Conservation (phyloP, 345 rosid genomes). For the Lagerstroemia speciosa region DNA sequence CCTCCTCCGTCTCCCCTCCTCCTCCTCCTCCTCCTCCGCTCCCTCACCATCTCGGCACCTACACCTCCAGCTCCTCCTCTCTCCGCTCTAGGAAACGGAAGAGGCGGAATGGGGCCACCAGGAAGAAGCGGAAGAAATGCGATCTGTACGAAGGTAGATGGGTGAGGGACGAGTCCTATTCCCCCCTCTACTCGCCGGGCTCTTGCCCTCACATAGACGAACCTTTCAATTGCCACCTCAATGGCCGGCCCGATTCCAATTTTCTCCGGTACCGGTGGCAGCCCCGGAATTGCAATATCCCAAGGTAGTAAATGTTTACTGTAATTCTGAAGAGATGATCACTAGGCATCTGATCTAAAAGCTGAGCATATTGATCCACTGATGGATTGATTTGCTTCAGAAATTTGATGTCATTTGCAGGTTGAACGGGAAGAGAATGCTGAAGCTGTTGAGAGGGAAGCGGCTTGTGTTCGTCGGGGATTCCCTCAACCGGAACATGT, state of each 20-base stretch:
- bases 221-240: slow-evolving; percentile 32
- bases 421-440: slow-evolving; percentile 26
- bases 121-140: slow-evolving; percentile 16
- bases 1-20: slow-evolving; percentile 13
- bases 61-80: background rate
- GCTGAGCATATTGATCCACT: background rate
- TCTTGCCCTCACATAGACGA: slow-evolving; percentile 38
- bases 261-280: slow-evolving; percentile 36
- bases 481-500: slow-evolving; percentile 42
- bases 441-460: slow-evolving; percentile 35
- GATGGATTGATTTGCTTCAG: background rate
- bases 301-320: slow-evolving; percentile 18
- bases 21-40: background rate
- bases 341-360: background rate
- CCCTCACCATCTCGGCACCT: background rate
- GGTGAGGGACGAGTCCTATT: slow-evolving; percentile 26
- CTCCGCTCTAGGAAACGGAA: background rate
- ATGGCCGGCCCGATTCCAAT: slow-evolving; percentile 33
- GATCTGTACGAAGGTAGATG: slow-evolving; percentile 37
- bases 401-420: slow-evolving; percentile 16
- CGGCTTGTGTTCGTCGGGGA: slow-evolving; percentile 33
- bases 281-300: slow-evolving; percentile 29
- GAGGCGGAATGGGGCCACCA: slow-evolving; percentile 4
- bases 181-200: slow-evolving; percentile 32
- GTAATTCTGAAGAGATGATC: background rate